Conservation (phyloP, 108 stramenopile species). For the Phaeodactylum tricornutum region DNA sequence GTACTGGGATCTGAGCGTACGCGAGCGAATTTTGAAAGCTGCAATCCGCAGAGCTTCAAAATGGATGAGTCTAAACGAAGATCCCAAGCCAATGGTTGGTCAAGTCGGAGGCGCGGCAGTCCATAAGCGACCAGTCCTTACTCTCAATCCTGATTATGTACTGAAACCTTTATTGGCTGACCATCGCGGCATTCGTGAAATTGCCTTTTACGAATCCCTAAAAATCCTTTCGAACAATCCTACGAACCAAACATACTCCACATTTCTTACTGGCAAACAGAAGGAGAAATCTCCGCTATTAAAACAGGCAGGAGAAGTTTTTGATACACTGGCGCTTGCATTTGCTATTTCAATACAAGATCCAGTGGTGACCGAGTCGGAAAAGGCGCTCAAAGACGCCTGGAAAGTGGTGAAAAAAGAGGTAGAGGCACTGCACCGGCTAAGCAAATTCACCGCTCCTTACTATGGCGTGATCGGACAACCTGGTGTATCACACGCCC, state of each 20-base stretch:
- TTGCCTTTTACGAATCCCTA: constrained; percentile 73
- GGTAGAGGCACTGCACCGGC: constrained; percentile 27
- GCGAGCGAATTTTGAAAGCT: neutral
- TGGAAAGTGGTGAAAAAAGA: constrained; percentile 31
- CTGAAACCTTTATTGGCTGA: constrained; percentile 65
- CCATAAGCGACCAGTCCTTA: constrained; percentile 46
- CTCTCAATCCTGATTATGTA: constrained; percentile 46
- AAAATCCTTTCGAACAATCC: neutral
- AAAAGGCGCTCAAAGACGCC: constrained; percentile 9
- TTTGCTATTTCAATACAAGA: constrained; percentile 19
- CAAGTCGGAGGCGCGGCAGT: constrained; percentile 58
- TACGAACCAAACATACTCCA: neutral
- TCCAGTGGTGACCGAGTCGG: constrained; percentile 4
- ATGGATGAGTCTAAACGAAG: constrained; percentile 7
- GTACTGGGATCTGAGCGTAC: neutral
- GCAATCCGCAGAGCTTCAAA: constrained; percentile 9
- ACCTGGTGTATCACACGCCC: neutral
- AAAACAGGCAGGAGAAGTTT: constrained; percentile 1
- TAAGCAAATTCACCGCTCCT: constrained; percentile 34
- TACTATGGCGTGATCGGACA: constrained; percentile 52
- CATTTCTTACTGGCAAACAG: constrained; percentile 1
- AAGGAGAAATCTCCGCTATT: neutral
- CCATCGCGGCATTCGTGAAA: constrained; percentile 67
- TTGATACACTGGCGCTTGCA: constrained; percentile 11
- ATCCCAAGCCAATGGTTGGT: constrained; percentile 17